A percentile compares a stretch with the other conserved stretches of the same genome.
phyloP scores from a whole-genome alignment of 257 asterid genomes.

The Ophiorrhiza pumila region DNA sequence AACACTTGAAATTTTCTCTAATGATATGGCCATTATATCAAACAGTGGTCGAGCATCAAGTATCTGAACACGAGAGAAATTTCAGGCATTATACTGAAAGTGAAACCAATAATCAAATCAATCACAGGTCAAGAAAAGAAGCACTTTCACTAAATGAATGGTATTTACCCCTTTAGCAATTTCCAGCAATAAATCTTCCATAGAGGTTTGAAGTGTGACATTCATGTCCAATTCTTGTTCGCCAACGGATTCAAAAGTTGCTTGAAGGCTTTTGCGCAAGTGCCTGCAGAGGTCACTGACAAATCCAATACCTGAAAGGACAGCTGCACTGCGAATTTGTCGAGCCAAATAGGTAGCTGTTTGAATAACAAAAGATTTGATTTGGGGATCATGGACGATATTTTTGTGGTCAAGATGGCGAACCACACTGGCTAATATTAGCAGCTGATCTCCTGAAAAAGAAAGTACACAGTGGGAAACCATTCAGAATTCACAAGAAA shows the following conservation, averaged over 20 bases:
- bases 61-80: constrained; percentile 42
- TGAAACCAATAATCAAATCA: background rate
- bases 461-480: background rate
- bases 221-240: constrained; percentile 59
- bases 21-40: constrained; percentile 86
- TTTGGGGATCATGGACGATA: constrained; percentile 66
- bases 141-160: background rate
- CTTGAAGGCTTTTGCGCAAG: constrained; percentile 88
- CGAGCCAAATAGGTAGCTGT: constrained; percentile 81
- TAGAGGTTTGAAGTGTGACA: constrained; percentile 62
- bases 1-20: constrained; percentile 83
- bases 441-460: constrained; percentile 61
- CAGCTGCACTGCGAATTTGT: constrained; percentile 62
- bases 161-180: constrained; percentile 85
- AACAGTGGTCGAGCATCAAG: constrained; percentile 74
- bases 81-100: background rate
- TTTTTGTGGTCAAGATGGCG: constrained; percentile 96
- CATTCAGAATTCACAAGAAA: background rate
- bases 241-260: constrained; percentile 68
- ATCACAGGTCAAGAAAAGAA: constrained; percentile 2
- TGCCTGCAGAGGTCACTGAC: constrained; percentile 90
- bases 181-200: constrained; percentile 84
- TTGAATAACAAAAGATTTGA: constrained; percentile 63
- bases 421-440: constrained; percentile 72
- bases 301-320: constrained; percentile 74